These are phyloP conservation scores for Kockiozyma suomiensis DNA, from an alignment of 805 yeast species.

Conservation along the genomic window DNA sequence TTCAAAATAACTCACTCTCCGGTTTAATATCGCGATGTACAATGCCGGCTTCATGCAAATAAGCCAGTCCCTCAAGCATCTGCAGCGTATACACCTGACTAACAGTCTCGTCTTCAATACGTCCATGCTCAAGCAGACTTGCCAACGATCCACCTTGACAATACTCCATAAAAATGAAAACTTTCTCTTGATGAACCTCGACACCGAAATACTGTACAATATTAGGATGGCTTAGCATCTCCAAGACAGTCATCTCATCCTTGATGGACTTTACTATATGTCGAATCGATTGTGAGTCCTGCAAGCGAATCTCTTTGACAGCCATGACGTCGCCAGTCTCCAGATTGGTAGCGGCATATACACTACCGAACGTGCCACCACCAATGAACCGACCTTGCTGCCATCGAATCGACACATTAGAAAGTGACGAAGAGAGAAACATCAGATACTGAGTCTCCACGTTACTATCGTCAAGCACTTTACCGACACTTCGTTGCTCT, in stretches of 20 bases:
- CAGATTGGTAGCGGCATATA: constrained; percentile 85
- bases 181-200: constrained; percentile 94
- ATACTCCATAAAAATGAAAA: constrained; percentile 94
- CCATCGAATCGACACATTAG: constrained; percentile 93
- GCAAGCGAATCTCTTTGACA: constrained; percentile 91
- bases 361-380: constrained; percentile 94
- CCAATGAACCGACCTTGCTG: constrained; percentile 93
- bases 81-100: constrained; percentile 88
- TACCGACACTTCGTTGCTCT: constrained; percentile 67
- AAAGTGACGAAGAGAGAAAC: constrained; percentile 82
- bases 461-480: constrained; percentile 84
- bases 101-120: constrained; percentile 93
- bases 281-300: constrained; percentile 81
- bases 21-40: constrained; percentile 98
- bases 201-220: constrained; percentile 96
- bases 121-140: constrained; percentile 80
- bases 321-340: constrained; percentile 97
- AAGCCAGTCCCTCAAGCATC: constrained; percentile 92
- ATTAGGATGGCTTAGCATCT: constrained; percentile 93
- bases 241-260: constrained; percentile 95
- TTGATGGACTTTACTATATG: constrained; percentile 84
- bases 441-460: constrained; percentile 85
- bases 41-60: constrained; percentile 89
- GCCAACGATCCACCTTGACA: constrained; percentile 96
- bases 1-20: constrained; percentile 46